A percentile compares a stretch with the other conserved stretches of the same genome.
These are phyloP conservation scores for Candida arabinofermentans DNA, from an alignment of 805 yeast genomes.

Conservation along the genomic window DNA sequence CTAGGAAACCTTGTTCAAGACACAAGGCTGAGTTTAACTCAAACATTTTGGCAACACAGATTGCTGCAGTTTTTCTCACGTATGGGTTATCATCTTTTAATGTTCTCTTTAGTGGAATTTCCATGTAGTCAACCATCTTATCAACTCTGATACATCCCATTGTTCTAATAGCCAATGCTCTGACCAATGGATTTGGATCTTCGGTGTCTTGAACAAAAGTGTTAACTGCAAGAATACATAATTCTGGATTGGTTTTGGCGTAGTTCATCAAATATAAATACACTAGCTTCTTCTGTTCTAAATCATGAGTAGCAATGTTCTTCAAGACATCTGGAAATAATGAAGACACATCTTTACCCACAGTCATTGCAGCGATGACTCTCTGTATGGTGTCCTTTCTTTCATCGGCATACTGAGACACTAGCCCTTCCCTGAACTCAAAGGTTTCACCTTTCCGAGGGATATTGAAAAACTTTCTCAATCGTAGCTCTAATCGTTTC, in stretches of 20 bases:
- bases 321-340: conserved; percentile 94
- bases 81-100: conserved; percentile 92
- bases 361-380: conserved; percentile 97
- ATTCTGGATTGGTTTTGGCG: conserved; percentile 94
- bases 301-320: conserved; percentile 93
- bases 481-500: conserved; percentile 41
- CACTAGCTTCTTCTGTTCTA: conserved; percentile 94
- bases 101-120: conserved; percentile 81
- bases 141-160: conserved; percentile 98
- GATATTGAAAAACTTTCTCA: conserved; percentile 52
- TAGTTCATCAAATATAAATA: conserved; percentile 94
- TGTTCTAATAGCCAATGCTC: conserved; percentile 95
- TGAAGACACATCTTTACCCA: conserved; percentile 93
- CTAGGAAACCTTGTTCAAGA: conserved; percentile 81
- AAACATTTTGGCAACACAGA: conserved; percentile 92
- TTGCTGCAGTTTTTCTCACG: conserved; percentile 95
- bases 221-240: conserved; percentile 92
- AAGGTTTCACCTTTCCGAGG: conserved; percentile 76
- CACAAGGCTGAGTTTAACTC: conserved; percentile 80
- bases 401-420: conserved; percentile 91
- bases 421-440: conserved; percentile 85
- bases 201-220: conserved; percentile 94
- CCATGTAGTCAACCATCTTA: conserved; percentile 92
- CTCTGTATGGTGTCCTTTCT: conserved; percentile 95
- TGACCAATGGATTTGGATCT: conserved; percentile 92